Evolutionary conservation across 148 eudicot species (phyloP).

Genomic region (Arbutus unedo): DNA sequence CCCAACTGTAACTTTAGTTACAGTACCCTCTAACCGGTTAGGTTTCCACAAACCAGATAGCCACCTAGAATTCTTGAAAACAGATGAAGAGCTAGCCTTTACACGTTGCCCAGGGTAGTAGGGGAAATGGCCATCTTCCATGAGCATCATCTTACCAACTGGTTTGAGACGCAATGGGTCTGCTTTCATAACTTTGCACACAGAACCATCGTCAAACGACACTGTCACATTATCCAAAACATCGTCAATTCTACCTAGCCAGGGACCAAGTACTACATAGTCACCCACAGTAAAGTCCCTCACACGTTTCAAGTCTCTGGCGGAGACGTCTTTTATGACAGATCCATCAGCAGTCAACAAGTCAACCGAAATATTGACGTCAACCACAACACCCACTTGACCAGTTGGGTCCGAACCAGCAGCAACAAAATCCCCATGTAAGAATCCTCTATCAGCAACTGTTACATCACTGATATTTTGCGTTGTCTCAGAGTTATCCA

Average conservation of each 20-base stretch:
- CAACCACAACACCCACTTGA: slow-evolving; percentile 88
- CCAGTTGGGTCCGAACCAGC: slow-evolving; percentile 77
- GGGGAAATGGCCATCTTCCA: slow-evolving; percentile 90
- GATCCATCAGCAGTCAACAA: slow-evolving; percentile 61
- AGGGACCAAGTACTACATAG: slow-evolving; percentile 82
- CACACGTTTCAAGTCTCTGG: slow-evolving; percentile 72
- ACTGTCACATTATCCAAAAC: slow-evolving; percentile 85
- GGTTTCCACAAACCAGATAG: slow-evolving; percentile 83
- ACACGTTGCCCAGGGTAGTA: slow-evolving; percentile 95
- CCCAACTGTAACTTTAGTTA: slow-evolving; percentile 75
- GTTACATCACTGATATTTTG: slow-evolving; percentile 50
- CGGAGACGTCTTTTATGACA: slow-evolving; percentile 47
- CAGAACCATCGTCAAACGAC: slow-evolving; percentile 81
- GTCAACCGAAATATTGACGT: slow-evolving; percentile 66
- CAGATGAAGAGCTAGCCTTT: slow-evolving; percentile 76
- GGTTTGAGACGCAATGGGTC: slow-evolving; percentile 88
- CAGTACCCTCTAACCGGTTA: slow-evolving; percentile 75
- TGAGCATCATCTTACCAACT: slow-evolving; percentile 50
- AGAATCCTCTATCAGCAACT: slow-evolving; percentile 78
- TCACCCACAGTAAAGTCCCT: slow-evolving; percentile 81
- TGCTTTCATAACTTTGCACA: slow-evolving; percentile 79
- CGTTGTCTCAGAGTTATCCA: slow-evolving; percentile 72
- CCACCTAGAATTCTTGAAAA: slow-evolving; percentile 83
- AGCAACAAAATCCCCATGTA: slow-evolving; percentile 94
- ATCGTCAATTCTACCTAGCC: slow-evolving; percentile 96